Conservation (phyloP, 352 stramenopile species). For the Albugo laibachii region DNA sequence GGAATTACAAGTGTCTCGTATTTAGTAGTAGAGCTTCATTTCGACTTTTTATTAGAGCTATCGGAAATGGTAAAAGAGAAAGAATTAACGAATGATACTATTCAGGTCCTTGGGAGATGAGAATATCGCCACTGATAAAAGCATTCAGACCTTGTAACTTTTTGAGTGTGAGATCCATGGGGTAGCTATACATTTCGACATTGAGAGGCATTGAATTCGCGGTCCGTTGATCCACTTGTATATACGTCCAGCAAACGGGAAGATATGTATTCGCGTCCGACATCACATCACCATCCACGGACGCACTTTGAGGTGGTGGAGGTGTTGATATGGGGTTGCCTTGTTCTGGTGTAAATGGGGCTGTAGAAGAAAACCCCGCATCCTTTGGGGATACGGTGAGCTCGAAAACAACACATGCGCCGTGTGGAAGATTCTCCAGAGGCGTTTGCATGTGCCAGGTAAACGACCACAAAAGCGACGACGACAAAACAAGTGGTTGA, state of each 20-base stretch:
- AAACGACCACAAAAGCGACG: slow-evolving; percentile 58
- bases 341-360: background rate
- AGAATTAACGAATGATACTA: background rate
- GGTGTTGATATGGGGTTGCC: background rate
- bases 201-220: slow-evolving; percentile 45
- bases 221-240: slow-evolving; percentile 63
- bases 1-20: background rate
- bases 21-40: slow-evolving; percentile 2
- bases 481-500: slow-evolving; percentile 31
- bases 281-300: slow-evolving; percentile 6
- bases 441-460: slow-evolving; percentile 88
- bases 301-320: slow-evolving; percentile 1
- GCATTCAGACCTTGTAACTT: slow-evolving; percentile 46
- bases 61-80: background rate
- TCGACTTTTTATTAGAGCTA: background rate
- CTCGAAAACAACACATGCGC: slow-evolving; percentile 49
- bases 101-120: slow-evolving; percentile 28
- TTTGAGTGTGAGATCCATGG: slow-evolving; percentile 53
- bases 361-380: slow-evolving; percentile 3
- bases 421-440: slow-evolving; percentile 76
- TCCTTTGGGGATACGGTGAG: slow-evolving; percentile 23
- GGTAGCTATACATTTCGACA: slow-evolving; percentile 71
- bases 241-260: slow-evolving; percentile 66
- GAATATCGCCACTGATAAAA: slow-evolving; percentile 52
- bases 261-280: slow-evolving; percentile 22